Evolutionary conservation across 2,329 filamentous ascomycete species (phyloP), one percentile per base, ranked within the genome.

Genomic region (Ploettnerulaceae sp.): DNA sequence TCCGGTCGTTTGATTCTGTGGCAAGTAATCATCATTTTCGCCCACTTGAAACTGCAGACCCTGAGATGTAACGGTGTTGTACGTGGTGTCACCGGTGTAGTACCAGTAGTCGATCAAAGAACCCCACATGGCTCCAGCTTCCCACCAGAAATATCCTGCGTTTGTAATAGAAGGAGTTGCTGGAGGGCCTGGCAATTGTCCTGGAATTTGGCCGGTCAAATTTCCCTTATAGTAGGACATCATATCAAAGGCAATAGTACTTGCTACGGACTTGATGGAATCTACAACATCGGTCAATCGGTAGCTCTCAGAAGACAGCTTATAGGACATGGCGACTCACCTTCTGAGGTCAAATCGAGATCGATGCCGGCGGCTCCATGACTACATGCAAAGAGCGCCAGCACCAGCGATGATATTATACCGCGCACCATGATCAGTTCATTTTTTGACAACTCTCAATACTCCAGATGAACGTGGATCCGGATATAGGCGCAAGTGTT

Each of bases 51-150:
- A 81, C 42, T 88, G 72, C 57, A 94, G 72, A 7, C 77, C 87
- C 53, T 85, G 71, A 66, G 61, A 87, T 85, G 56, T 40, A 3
- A 45, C 45, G 8, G 45, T 35, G 14, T 61, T 61, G 68, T 86
- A 91, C 38, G 74, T 73, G 7, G 72, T 68, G 59, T 90, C 85
- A 21, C 80, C 81, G 0, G 86, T 90, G 63, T 86, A 86, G 61
- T 82, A 84, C 86, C 86, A 93, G 64, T 91, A 91, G 57, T 91
- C 84, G 46, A 93, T 48, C 37, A 91, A 69, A 4, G 81, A 72
- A 24, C 76, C 77, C 32, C 38, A 47, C 70, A 90, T 79, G 74
- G 82, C 57, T 14, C 59, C 59, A 5, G 43, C 32, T 46, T 60
- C 53, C 58, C 59, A 61, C 58, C 59, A 59, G 38, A 54, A 61